Percentiles rank a stretch among this genome's conserved stretches.
These are phyloP conservation scores for Neurospora sp. DNA, from an alignment of 2,329 filamentous ascomycete genomes.

Conservation along the genomic window DNA sequence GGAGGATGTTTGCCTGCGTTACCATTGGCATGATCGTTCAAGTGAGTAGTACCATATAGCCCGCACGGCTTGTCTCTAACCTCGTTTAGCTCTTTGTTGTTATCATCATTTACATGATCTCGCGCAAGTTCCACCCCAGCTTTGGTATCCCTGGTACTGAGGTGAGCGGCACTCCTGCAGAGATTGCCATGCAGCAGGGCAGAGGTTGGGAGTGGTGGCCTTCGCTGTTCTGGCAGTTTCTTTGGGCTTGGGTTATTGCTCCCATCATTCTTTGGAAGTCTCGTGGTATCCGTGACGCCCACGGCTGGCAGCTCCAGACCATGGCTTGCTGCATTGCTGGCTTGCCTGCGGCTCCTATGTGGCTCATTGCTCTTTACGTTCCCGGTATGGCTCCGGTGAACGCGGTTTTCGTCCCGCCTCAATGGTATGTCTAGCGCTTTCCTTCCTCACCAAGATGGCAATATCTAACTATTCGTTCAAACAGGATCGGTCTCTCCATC, in stretches of 20 bases:
- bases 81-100: constrained; percentile 43
- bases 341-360: constrained; percentile 58
- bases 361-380: constrained; percentile 50
- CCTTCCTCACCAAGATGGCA: neutral
- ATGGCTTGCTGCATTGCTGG: constrained; percentile 39
- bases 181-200: constrained; percentile 34
- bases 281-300: constrained; percentile 51
- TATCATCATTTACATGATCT: constrained; percentile 51
- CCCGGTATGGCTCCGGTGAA: constrained; percentile 43
- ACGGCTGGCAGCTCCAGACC: constrained; percentile 58
- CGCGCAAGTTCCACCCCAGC: constrained; percentile 53
- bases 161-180: constrained; percentile 39
- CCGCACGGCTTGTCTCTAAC: constrained; percentile 6
- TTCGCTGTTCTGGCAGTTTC: constrained; percentile 53
- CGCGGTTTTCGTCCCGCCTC: constrained; percentile 46
- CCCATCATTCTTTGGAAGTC: constrained; percentile 53
- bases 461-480: neutral
- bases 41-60: constrained; percentile 27
- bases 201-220: constrained; percentile 62
- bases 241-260: constrained; percentile 54
- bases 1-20: constrained; percentile 40
- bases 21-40: constrained; percentile 45
- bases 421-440: constrained; percentile 40
- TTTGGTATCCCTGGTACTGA: constrained; percentile 55
- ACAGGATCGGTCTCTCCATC: constrained; percentile 49